Evolutionary conservation across 306 rosid species (phyloP), one percentile per base, ranked within the genome.

Genomic region (Morella rubra): DNA sequence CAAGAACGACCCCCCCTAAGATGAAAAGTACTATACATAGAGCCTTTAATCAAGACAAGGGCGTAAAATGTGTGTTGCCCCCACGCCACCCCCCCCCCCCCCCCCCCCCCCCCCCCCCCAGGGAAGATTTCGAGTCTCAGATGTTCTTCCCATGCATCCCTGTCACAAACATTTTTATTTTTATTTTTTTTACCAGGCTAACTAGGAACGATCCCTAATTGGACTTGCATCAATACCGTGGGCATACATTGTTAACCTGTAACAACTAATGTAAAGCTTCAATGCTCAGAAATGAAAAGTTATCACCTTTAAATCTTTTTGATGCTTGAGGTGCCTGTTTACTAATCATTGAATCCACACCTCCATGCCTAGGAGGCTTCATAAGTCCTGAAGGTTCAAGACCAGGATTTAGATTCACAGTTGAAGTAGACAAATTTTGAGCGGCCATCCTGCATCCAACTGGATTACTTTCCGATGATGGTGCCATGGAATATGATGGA

Each of bases 231-330:
- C 6, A 65, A 65, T 42, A 1, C 15, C 20, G 41, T 64, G 15
- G 3, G 41, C 37, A 41, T 27, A 40, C 4, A 65, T 16, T 19
- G 42, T 56, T 56, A 42, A 18, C 71, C 5, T 65, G 22, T 15
- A 65, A 40, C 2, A 40, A 65, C 27, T 62, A 5, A 8, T 44
- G 49, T 8, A 41, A 18, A 65, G 42, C 60, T 70, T 6, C 6
- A 59, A 37, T 44, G 58, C 42, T 20, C 59, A 40, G 53, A 64
- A 69, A 12, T 24, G 27, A 74, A 15, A 13, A 44, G 81, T 20
- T 73, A 44, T 82, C 64, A 90, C 96, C 88, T 85, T 75, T 56
- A 5, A 81, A 45, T 53, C 41, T 67, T 44, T 82, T 73, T 8
- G 73, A 19, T 46, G 71, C 64, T 79, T 44, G 80, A 70, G 80